phyloP scores from a whole-genome alignment of 106 monocot species.

The Cymbidium sinense region DNA sequence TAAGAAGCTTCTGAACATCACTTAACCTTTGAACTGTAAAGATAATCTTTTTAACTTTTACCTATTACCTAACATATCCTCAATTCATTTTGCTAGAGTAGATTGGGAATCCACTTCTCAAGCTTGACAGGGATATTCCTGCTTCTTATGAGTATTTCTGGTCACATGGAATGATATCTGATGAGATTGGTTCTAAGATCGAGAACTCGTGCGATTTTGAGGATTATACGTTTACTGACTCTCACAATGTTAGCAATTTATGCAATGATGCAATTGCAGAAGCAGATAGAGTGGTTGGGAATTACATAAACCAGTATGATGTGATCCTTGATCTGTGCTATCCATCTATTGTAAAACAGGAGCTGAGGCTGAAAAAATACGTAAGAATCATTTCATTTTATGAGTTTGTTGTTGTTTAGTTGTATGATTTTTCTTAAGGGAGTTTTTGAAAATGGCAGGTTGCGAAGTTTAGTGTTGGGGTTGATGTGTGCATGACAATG shows the following conservation, averaged over 20 bases:
- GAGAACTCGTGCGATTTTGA: constrained; percentile 76
- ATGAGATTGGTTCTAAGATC: constrained; percentile 76
- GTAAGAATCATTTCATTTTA: constrained; percentile 25
- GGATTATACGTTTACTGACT: constrained; percentile 45
- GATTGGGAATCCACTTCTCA: constrained; percentile 97
- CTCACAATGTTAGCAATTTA: constrained; percentile 59
- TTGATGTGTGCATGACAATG: constrained; percentile 89
- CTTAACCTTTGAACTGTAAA: not conserved
- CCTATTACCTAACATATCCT: not conserved
- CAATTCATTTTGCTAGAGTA: constrained; percentile 10
- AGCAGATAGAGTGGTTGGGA: constrained; percentile 59
- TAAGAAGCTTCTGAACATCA: constrained; percentile 28
- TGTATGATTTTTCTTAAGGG: not conserved
- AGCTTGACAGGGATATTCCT: constrained; percentile 74
- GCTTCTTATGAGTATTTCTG: constrained; percentile 86
- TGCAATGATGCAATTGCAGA: constrained; percentile 67
- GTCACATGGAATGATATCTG: constrained; percentile 99
- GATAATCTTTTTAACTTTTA: not conserved
- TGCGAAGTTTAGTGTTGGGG: constrained; percentile 67
- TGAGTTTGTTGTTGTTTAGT: no score
- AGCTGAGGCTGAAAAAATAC: constrained; percentile 67
- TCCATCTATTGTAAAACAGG: constrained; percentile 81
- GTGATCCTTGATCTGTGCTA: constrained; percentile 95
- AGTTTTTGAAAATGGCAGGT: constrained; percentile 24
- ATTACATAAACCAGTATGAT: constrained; percentile 84